Percentiles rank a stretch among this genome's conserved stretches.
Evolutionary conservation across 208 protist genomes (phyloP).

Genomic region (Trichomonas gallinae): DNA sequence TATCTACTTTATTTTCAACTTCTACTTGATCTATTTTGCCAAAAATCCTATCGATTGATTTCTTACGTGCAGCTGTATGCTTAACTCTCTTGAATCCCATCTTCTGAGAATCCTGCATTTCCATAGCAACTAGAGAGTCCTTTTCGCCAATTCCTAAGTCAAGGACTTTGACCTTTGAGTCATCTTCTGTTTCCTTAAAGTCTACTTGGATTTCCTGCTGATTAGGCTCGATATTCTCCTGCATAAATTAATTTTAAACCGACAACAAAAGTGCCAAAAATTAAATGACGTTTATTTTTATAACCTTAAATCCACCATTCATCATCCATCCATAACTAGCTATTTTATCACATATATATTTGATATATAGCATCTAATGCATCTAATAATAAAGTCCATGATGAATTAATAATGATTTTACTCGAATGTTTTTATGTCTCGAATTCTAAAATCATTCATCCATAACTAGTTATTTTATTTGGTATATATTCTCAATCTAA

Average conservation of each 20-base stretch:
- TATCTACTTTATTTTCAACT: background rate
- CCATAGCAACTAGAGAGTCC: background rate
- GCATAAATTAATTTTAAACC: background rate
- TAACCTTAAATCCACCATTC: no score
- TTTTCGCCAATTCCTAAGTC: background rate
- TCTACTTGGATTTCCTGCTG: background rate
- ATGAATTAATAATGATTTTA: no score
- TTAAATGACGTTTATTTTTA: no score
- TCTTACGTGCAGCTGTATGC: background rate
- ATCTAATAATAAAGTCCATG: no score
- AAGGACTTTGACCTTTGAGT: background rate
- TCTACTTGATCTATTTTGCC: background rate
- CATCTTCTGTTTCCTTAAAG: background rate
- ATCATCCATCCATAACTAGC: no score
- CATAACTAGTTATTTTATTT: no score
- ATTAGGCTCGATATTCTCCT: background rate
- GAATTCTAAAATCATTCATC: no score
- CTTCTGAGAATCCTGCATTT: conserved; percentile 13
- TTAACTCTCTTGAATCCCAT: background rate
- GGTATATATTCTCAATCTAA: no score
- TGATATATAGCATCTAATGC: no score
- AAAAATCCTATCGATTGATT: conserved; percentile 5
- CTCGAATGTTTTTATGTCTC: no score
- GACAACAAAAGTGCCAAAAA: no score
- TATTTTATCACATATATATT: no score